Conservation (phyloP, 805 yeast species). For the Jamesozyma jinghongensis region DNA sequence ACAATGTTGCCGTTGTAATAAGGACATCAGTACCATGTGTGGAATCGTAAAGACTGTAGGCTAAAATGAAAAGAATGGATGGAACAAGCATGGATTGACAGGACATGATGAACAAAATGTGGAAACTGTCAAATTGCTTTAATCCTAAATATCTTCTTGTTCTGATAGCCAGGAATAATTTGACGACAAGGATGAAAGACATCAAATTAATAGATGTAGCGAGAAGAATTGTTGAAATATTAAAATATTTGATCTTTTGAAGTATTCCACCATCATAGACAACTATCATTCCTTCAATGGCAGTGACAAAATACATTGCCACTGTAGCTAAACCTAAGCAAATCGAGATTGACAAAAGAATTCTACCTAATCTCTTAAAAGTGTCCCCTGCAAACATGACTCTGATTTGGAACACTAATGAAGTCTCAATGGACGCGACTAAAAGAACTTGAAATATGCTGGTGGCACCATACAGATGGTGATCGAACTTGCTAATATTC, state of each 20-base stretch:
- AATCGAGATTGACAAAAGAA: constrained; percentile 33
- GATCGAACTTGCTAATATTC: constrained; percentile 30
- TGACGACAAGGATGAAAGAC: constrained; percentile 51
- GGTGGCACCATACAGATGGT: constrained; percentile 49
- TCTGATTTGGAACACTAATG: constrained; percentile 62
- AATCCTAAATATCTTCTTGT: constrained; percentile 71
- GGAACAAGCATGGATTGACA: constrained; percentile 78
- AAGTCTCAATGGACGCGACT: constrained; percentile 50
- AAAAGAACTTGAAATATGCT: constrained; percentile 52
- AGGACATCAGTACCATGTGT: constrained; percentile 32
- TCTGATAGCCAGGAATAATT: constrained; percentile 58
- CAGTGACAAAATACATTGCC: constrained; percentile 49
- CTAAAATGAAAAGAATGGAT: constrained; percentile 52
- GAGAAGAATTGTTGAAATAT: constrained; percentile 53
- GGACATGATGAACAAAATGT: constrained; percentile 70
- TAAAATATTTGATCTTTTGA: constrained; percentile 35
- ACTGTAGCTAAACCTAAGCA: constrained; percentile 46
- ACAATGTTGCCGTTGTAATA: constrained; percentile 45
- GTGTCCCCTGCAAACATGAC: constrained; percentile 59
- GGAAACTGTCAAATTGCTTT: constrained; percentile 74
- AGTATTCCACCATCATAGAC: constrained; percentile 21
- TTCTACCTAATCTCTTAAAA: constrained; percentile 34
- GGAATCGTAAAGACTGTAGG: constrained; percentile 33
- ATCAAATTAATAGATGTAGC: constrained; percentile 58
- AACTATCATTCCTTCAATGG: constrained; percentile 36